A percentile compares a stretch with the other conserved stretches of the same genome.
Conservation (phyloP, 1,284 basidiomycete genomes). For the Ceratobasidium sp. region DNA sequence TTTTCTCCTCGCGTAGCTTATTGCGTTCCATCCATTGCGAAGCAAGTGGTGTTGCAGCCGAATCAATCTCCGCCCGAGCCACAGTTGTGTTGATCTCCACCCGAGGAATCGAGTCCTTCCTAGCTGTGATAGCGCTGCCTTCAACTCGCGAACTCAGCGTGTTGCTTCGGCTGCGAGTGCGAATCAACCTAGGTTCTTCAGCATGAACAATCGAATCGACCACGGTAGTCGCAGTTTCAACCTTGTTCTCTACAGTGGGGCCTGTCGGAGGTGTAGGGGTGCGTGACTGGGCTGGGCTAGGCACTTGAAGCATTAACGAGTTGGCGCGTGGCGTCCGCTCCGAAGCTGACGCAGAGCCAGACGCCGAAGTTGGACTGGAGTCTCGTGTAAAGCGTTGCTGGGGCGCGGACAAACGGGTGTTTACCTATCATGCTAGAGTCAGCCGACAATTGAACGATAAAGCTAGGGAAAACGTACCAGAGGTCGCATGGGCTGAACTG, state of each 20-base stretch:
- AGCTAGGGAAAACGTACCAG: neutral
- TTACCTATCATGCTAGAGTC: neutral
- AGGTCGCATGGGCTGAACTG: slow-evolving; percentile 1
- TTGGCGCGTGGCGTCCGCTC: slow-evolving; percentile 25
- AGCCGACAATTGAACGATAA: neutral
- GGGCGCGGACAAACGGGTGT: slow-evolving; percentile 16
- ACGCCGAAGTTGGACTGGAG: slow-evolving; percentile 11
- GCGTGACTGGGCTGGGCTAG: neutral
- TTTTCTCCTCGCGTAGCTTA: neutral
- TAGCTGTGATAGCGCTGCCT: neutral
- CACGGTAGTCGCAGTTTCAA: no score
- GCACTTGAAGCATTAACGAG: slow-evolving; percentile 3
- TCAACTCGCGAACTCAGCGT: neutral
- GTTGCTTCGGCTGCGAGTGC: slow-evolving; percentile 1
- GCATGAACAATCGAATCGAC: neutral
- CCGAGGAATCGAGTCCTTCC: neutral
- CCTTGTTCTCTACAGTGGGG: neutral
- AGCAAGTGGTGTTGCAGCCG: slow-evolving; percentile 28
- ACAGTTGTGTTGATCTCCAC: slow-evolving; percentile 14
- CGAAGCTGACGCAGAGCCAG: slow-evolving; percentile 10
- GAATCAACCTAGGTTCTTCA: neutral
- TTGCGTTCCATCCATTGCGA: slow-evolving; percentile 19
- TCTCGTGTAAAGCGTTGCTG: slow-evolving; percentile 1
- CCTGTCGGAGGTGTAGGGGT: neutral
- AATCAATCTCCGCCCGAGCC: slow-evolving; percentile 13